Base-by-base conservation (phyloP, 2,329 filamentous ascomycete species). In the Stemphylium beticola region DNA sequence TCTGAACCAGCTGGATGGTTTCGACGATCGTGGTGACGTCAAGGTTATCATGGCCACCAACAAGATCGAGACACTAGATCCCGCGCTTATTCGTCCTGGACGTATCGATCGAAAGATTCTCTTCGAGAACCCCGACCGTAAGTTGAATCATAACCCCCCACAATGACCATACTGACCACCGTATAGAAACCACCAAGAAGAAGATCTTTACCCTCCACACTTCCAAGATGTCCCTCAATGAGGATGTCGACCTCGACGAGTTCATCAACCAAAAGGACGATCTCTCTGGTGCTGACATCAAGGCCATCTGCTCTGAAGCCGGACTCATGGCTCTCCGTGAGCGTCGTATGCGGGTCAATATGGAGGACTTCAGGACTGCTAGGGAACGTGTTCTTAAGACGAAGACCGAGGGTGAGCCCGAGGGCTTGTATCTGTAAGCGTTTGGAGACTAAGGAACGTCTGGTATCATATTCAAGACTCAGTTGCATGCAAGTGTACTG, bases 1-100 rank as follows among this genome's bases (percentile, higher is more conserved):
- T 49, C 87, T 99, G 37, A 99, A 99, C 79, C 95, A 99, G 81
- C 87, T 99, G 8, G 95, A 99, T 75, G 95, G 95, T 69, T 99
- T 99, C 79, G 95, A 99, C 74, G 96, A 99, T 77, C 91, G 95
- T 57, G 96, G 95, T 66, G 95, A 99, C 74, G 93, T 99, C 78
- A 99, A 99, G 83, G 95, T 99, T 58, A 93, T 99, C 77, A 98
- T 99, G 93, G 96, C 95, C 11, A 99, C 95, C 65, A 99, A 99
- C 87, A 99, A 99, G 86, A 99, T 99, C 66, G 96, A 99, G 66
- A 96, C 92, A 4, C 84, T 99, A 24, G 96, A 99, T 73, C 95
- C 95, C 50, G 95, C 95, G 15, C 83, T 99, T 66, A 99, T 99
- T 73, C 89, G 95, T 65, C 95, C 95, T 39, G 95, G 95, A 61